Evolutionary conservation across 2,329 filamentous ascomycete species (phyloP).

Genomic region (Ascochyta pisi): DNA sequence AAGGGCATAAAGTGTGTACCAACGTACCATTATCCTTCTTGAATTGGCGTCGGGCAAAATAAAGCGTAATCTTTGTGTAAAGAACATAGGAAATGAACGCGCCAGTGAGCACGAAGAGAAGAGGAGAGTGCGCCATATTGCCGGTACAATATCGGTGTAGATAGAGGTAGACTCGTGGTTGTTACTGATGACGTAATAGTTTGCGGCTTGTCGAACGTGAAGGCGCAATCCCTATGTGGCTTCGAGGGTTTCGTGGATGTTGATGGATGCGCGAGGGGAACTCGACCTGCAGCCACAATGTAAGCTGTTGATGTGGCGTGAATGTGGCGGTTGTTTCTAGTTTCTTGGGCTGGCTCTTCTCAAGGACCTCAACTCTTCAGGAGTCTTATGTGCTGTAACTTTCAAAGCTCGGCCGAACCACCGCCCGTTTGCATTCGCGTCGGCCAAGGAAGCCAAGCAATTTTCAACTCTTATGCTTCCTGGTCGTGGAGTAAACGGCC

Average conservation of each 20-base stretch:
- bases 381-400: not conserved
- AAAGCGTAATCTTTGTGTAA: conserved; percentile 44
- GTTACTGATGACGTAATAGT: conserved; percentile 1
- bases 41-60: conserved; percentile 47
- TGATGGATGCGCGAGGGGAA: not conserved
- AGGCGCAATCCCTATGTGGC: not conserved
- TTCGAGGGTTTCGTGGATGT: not conserved
- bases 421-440: not conserved
- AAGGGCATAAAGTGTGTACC: not conserved
- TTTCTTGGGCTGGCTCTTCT: too few relatives aligned
- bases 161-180: not conserved
- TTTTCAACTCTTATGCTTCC: conserved; percentile 1
- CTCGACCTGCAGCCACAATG: not conserved
- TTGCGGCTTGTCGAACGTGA: not conserved
- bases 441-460: not conserved
- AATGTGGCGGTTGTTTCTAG: too few relatives aligned
- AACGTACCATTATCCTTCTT: conserved; percentile 48
- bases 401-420: not conserved
- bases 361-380: not conserved
- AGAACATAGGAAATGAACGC: conserved; percentile 46
- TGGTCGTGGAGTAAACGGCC: conserved; percentile 8
- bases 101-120: conserved; percentile 38
- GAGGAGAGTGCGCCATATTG: conserved; percentile 34
- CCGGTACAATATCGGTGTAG: not conserved
- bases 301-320: not conserved